phyloP scores from a whole-genome alignment of 352 stramenopile genomes.

The Stramenopiles sp. region DNA sequence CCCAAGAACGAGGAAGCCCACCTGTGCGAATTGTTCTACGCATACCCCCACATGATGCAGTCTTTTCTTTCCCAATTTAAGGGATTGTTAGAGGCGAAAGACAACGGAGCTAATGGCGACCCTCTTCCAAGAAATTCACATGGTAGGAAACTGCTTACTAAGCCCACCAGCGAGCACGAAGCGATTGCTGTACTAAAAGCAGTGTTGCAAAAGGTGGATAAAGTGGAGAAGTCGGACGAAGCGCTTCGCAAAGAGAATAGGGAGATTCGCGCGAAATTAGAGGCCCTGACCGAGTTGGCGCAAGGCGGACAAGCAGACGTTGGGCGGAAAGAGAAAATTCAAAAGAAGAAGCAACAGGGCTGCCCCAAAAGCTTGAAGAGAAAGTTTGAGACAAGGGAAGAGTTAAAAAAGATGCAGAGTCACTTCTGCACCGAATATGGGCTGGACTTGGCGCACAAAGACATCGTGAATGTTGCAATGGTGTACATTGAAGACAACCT shows the following conservation, averaged over 20 bases:
- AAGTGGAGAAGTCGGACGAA: not conserved
- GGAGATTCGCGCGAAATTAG: no score
- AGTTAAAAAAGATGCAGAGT: not conserved
- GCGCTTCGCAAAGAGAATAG: no score
- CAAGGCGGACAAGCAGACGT: no score
- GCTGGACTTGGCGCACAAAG: not conserved
- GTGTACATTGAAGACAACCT: not conserved
- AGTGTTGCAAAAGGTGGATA: not conserved
- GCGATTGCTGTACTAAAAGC: not conserved
- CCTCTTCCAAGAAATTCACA: not conserved
- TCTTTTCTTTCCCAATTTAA: not conserved
- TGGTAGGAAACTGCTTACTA: not conserved
- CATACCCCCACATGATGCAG: not conserved
- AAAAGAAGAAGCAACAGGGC: not conserved
- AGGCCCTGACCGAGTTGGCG: no score
- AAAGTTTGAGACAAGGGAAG: not conserved
- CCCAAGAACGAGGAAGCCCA: not conserved
- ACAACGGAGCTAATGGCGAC: no score
- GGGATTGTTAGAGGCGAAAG: not conserved
- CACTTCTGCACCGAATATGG: not conserved
- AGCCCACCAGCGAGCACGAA: not conserved
- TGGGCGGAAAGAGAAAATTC: not conserved
- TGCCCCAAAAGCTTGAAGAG: not conserved
- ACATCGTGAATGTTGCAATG: not conserved
- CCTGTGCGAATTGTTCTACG: constrained; percentile 6